Percentiles rank a stretch among this genome's conserved stretches.
Evolutionary conservation across 202 grass and related monocot genomes (phyloP).

Genomic region (Panicum hallii): DNA sequence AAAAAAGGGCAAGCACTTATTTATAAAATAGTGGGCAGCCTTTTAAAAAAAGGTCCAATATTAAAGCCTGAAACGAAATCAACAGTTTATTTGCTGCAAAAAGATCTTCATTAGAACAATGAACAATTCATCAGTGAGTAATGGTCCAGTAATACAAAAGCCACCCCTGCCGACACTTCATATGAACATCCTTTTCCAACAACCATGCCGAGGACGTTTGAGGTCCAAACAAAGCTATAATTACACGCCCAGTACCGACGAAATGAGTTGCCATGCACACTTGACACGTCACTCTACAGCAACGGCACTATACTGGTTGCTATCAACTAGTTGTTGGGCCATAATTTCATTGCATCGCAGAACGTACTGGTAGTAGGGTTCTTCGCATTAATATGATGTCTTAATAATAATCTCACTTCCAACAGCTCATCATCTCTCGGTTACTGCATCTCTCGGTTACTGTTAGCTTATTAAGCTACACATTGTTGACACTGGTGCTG

Average conservation of each 20-base stretch:
- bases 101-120: not conserved
- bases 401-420: not conserved
- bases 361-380: not conserved
- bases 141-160: constrained; percentile 19
- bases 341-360: not conserved
- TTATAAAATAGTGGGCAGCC: not conserved
- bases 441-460: not conserved
- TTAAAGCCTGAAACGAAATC: not conserved
- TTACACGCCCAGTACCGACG: not conserved
- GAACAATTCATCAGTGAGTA: not conserved
- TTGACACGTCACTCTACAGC: constrained; percentile 4
- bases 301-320: not conserved
- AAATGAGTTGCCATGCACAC: constrained; percentile 38
- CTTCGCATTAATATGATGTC: not conserved
- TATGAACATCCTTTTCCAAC: constrained; percentile 9
- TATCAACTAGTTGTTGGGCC: not conserved
- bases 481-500: not conserved
- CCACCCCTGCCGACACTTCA: constrained; percentile 20
- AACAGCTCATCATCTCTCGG: not conserved
- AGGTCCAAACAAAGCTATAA: not conserved
- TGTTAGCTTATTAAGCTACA: not conserved
- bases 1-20: not conserved
- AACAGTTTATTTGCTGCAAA: not conserved
- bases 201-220: constrained; percentile 14
- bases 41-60: not conserved